A percentile compares a stretch with the other conserved stretches of the same genome.
Evolutionary conservation across 306 rosid species (phyloP).

Genomic region (Cajanus cajan): DNA sequence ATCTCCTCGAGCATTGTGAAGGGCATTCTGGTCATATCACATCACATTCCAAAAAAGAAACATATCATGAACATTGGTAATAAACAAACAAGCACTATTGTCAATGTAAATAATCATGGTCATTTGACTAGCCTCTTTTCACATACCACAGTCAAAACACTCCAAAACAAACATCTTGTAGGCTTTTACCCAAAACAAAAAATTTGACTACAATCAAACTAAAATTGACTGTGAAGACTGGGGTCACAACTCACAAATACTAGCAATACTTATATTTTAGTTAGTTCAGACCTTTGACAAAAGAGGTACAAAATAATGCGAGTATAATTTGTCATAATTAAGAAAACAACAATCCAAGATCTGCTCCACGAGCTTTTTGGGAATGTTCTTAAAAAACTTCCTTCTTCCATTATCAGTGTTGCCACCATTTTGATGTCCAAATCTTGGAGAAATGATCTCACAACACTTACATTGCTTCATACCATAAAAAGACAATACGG

Average conservation of each 20-base stretch:
- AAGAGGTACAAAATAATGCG: neutral
- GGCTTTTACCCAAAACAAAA: neutral
- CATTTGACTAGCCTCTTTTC: neutral
- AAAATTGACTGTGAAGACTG: neutral
- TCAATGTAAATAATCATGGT: neutral
- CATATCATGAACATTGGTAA: neutral
- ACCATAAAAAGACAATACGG: neutral
- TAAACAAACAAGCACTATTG: neutral
- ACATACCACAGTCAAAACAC: conserved; percentile 2
- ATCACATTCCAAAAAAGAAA: neutral
- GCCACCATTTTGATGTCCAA: neutral
- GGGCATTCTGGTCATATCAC: conserved; percentile 44
- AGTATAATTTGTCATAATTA: neutral
- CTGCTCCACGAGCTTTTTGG: neutral
- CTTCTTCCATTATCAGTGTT: neutral
- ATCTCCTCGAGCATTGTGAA: conserved; percentile 42
- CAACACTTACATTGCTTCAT: neutral
- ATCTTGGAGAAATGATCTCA: neutral
- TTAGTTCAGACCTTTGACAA: neutral
- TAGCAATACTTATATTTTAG: neutral
- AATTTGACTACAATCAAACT: conserved; percentile 28
- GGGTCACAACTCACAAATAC: neutral
- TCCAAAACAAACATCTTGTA: neutral
- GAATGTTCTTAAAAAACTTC: neutral
- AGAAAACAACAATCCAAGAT: neutral